Evolutionary conservation across 148 eudicot species (phyloP), one percentile per base, ranked within the genome.

Genomic region (Camellia sinensis): DNA sequence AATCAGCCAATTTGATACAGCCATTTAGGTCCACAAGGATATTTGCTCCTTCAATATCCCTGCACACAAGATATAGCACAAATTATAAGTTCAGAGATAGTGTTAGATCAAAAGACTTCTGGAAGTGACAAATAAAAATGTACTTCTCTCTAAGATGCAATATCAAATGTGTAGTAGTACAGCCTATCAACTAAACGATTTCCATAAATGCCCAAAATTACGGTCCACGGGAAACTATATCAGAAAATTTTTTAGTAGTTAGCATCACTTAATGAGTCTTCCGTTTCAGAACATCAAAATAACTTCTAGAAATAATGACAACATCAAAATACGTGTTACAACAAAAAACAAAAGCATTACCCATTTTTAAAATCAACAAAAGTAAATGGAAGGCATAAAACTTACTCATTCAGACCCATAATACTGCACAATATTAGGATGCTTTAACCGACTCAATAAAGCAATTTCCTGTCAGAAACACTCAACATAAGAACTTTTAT

Each of bases 1-100:
- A 96, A 87, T 96, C 97, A 67, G 97, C 97, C 88, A 96, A 81
- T 90, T 96, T 96, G 21, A 93, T 88, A 64, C 95, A 93, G 46
- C 99, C 99, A 87, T 89, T 88, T 19, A 97, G 97, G 81, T 95
- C 99, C 74, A 95, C 99, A 66, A 95, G 97, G 71, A 95, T 92
- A 86, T 93, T 93, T 84, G 99, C 99, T 85, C 99, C 99, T 87
- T 96, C 94, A 74, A 96, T 96, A 81, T 96, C 99, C 90, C 99
- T 96, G 84, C 60, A 83, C 17, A 79, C 14, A 66, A 59, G 80
- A 46, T 71, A 78, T 54, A 84, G 65, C 22, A 73, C 70, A 67
- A 78, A 71, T 50, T 41, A 76, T 21, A 79, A 52, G 54, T 61
- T 44, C 71, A 71, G 69, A 68, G 19, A 41, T 56, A 63, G 64